Base-by-base conservation (phyloP, 257 asterid genomes). In the Echium plantagineum region DNA sequence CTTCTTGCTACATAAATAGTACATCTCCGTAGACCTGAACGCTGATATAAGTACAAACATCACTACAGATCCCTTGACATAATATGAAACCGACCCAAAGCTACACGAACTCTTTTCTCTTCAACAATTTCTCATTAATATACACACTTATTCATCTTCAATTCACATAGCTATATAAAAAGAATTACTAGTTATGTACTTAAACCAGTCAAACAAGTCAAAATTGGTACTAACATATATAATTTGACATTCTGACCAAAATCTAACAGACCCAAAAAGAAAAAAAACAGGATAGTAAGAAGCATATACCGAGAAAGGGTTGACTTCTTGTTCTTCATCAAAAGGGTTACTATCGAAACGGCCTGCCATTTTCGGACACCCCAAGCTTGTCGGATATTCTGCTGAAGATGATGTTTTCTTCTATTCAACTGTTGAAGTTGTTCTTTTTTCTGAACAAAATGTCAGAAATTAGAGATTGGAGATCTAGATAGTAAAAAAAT, bases 281-380 rank as follows among this genome's bases (percentile, higher is more conserved):
- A 10, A 53, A 3, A n/a, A 17, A 7, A 52, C 13, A 24, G 3
- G 26, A 52, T 4, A 17, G 8, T 0, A 1, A 42, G 3, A 42
- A 1, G 10, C 10, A 42, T 12, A 42, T 42, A 42, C 49, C 10
- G 49, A 42, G 4, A 42, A 42, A 13, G 49, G 49, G 10, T 42
- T 42, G 49, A 42, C 49, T 42, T 42, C 49, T 22, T 56, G 60
- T 26, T 66, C 71, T 52, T 66, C 71, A n/a, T 66, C 71, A 19
- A 66, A 66, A 35, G 71, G 71, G 52, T 66, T 66, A 9, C 24
- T 35, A 52, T 66, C 71, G 9, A 24, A 59, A 32, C 52, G 63
- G 7, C 52, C 52, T 22, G 52, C 63, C 63, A 59, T 59, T 59
- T 35, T 24, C 15, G 63, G 28, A 24, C 26, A 32, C 26, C 46